phyloP scores from a whole-genome alignment of 768 basidiomycete genomes.

The Candolleomyces eurysporus region DNA sequence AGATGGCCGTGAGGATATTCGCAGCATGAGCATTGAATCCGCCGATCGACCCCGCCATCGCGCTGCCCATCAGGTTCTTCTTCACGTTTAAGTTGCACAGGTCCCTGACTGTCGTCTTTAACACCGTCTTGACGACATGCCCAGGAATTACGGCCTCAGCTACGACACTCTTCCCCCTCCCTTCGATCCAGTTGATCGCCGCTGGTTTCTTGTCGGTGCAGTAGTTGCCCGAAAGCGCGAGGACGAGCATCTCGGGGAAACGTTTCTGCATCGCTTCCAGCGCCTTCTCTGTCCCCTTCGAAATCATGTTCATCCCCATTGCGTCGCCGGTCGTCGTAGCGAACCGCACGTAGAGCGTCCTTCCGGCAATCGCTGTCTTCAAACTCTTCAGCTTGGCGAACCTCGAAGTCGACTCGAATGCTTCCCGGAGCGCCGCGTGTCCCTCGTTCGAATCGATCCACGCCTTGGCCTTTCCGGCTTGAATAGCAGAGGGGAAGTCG shows the following conservation, averaged over 20 bases:
- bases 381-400: slow-evolving; percentile 46
- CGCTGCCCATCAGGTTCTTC: slow-evolving; percentile 97
- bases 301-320: slow-evolving; percentile 99
- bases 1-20: slow-evolving; percentile 74
- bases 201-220: slow-evolving; percentile 47
- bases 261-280: slow-evolving; percentile 71
- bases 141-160: slow-evolving; percentile 48
- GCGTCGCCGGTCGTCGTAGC: slow-evolving; percentile 95
- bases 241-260: slow-evolving; percentile 89
- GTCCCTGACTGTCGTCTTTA: slow-evolving; percentile 95
- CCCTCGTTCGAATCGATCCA: slow-evolving; percentile 88
- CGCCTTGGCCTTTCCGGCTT: slow-evolving; percentile 79
- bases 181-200: slow-evolving; percentile 99
- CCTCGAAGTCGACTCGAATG: slow-evolving; percentile 93
- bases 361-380: slow-evolving; percentile 89
- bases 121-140: slow-evolving; percentile 77
- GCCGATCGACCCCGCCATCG: slow-evolving; percentile 96
- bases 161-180: slow-evolving; percentile 95
- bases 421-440: slow-evolving; percentile 68
- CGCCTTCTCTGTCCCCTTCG: slow-evolving; percentile 95
- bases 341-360: slow-evolving; percentile 91
- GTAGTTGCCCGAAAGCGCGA: slow-evolving; percentile 32
- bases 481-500: slow-evolving; percentile 80
- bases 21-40: slow-evolving; percentile 79
- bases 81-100: slow-evolving; percentile 89